Evolutionary conservation across 306 rosid species (phyloP).

Genomic region (Medicago lupulina): DNA sequence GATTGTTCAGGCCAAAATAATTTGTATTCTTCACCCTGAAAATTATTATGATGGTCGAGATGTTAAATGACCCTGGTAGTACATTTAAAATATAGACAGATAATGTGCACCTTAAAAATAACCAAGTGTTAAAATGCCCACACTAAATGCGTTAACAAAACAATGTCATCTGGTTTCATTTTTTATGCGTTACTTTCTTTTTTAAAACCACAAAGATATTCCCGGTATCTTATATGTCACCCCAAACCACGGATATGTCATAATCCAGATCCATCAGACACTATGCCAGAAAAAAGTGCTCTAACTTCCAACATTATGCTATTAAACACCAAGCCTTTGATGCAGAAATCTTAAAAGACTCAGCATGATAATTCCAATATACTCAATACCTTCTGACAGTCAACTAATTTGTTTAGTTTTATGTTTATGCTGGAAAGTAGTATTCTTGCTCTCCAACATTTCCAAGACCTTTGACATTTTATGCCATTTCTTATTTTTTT

Average conservation of each 20-base stretch:
- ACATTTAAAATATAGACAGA: slow-evolving; percentile 15
- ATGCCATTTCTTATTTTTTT: background rate
- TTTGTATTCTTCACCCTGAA: slow-evolving; percentile 91
- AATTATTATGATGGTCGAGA: slow-evolving; percentile 34
- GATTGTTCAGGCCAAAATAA: slow-evolving; percentile 93
- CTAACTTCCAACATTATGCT: too few species aligned
- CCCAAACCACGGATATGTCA: too few species aligned
- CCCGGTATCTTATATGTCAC: too few species aligned
- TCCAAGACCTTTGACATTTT: slow-evolving; percentile 2
- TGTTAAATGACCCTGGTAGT: background rate
- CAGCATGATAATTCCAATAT: too few species aligned
- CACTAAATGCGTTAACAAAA: slow-evolving; percentile 8
- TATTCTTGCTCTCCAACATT: background rate
- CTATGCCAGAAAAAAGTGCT: too few species aligned
- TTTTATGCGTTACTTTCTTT: background rate
- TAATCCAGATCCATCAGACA: too few species aligned
- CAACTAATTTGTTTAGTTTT: too few species aligned
- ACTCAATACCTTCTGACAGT: too few species aligned
- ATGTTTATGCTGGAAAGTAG: slow-evolving; percentile 1
- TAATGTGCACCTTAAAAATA: slow-evolving; percentile 15
- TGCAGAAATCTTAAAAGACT: too few species aligned
- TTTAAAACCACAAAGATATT: too few species aligned
- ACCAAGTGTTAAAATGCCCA: slow-evolving; percentile 6
- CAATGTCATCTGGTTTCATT: background rate
- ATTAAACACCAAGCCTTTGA: too few species aligned